phyloP scores from a whole-genome alignment of 2,329 filamentous ascomycete genomes.

The Colletotrichum orchidophilum region DNA sequence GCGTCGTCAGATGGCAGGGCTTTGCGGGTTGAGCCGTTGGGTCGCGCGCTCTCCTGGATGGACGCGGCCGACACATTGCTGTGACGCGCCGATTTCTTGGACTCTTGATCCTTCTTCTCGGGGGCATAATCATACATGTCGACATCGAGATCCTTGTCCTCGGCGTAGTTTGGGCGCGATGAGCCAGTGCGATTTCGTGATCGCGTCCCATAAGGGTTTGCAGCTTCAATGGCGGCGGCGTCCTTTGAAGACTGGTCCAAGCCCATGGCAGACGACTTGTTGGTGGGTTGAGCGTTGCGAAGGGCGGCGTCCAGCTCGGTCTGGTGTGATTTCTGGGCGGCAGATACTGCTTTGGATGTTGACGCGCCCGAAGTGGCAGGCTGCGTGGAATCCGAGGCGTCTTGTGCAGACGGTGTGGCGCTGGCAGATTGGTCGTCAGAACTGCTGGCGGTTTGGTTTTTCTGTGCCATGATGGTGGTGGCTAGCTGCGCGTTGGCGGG shows the following conservation, averaged over 20 bases:
- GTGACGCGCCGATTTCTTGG: constrained; percentile 66
- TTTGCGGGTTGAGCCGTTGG: constrained; percentile 52
- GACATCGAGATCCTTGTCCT: constrained; percentile 89
- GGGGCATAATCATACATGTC: constrained; percentile 79
- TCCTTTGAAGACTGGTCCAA: constrained; percentile 61
- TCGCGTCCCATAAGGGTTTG: constrained; percentile 88
- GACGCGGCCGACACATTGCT: constrained; percentile 50
- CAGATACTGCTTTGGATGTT: constrained; percentile 26
- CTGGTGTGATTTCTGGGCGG: constrained; percentile 41
- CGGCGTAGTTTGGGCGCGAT: constrained; percentile 91
- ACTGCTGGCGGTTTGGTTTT: constrained; percentile 28
- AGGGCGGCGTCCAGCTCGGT: constrained; percentile 45
- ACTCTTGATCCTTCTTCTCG: constrained; percentile 64
- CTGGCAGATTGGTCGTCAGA: constrained; percentile 34
- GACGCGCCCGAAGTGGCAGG: constrained; percentile 15
- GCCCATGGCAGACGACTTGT: constrained; percentile 55
- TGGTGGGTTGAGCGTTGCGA: constrained; percentile 53
- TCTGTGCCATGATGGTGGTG: constrained; percentile 33
- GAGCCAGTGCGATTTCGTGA: constrained; percentile 87
- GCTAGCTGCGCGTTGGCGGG: constrained; percentile 23
- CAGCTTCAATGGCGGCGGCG: constrained; percentile 54
- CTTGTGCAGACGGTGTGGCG: constrained; percentile 32
- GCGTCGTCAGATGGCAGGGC: constrained; percentile 49
- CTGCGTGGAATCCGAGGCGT: constrained; percentile 33
- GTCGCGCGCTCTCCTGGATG: constrained; percentile 45